phyloP scores from a whole-genome alignment of 495 filamentous ascomycete genomes.

The Hyaloscypha variabilis region DNA sequence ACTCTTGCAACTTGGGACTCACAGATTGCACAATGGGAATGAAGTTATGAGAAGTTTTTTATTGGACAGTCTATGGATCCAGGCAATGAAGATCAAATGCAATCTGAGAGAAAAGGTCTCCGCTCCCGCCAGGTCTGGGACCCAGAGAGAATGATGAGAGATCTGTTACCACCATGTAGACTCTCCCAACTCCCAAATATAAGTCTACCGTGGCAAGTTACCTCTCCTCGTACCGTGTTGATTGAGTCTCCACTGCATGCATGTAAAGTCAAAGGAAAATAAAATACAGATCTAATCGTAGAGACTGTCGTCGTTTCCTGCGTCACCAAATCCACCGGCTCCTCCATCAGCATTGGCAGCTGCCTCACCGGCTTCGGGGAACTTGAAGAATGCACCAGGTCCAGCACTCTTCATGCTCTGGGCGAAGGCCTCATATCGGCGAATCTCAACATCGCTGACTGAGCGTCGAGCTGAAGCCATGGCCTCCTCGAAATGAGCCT shows the following conservation, averaged over 20 bases:
- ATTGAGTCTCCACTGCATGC: slow-evolving; percentile 22
- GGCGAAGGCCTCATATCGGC: slow-evolving; percentile 96
- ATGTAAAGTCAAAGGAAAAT: slow-evolving; percentile 27
- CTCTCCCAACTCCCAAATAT: slow-evolving; percentile 23
- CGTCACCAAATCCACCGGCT: slow-evolving; percentile 71
- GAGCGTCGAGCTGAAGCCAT: slow-evolving; percentile 93
- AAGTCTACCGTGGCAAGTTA: slow-evolving; percentile 13
- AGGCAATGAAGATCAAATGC: slow-evolving; percentile 11
- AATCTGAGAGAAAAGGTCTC: slow-evolving; percentile 4
- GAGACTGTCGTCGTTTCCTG: slow-evolving; percentile 86
- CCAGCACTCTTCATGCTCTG: slow-evolving; percentile 98
- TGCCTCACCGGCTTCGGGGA: slow-evolving; percentile 73
- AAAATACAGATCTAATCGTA: slow-evolving; percentile 52
- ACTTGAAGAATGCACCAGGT: slow-evolving; percentile 94
- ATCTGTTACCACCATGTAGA: slow-evolving; percentile 18
- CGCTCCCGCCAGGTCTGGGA: background rate
- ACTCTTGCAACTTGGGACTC: background rate
- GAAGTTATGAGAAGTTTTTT: background rate
- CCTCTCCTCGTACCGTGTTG: background rate
- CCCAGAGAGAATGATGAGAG: background rate
- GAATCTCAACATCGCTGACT: slow-evolving; percentile 94
- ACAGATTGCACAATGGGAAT: background rate
- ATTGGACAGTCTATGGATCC: slow-evolving; percentile 3
- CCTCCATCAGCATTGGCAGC: slow-evolving; percentile 46
- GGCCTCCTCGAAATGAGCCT: slow-evolving; percentile 97